Base-by-base conservation (phyloP, 2,329 filamentous ascomycete genomes). In the Colletotrichum tropicale region DNA sequence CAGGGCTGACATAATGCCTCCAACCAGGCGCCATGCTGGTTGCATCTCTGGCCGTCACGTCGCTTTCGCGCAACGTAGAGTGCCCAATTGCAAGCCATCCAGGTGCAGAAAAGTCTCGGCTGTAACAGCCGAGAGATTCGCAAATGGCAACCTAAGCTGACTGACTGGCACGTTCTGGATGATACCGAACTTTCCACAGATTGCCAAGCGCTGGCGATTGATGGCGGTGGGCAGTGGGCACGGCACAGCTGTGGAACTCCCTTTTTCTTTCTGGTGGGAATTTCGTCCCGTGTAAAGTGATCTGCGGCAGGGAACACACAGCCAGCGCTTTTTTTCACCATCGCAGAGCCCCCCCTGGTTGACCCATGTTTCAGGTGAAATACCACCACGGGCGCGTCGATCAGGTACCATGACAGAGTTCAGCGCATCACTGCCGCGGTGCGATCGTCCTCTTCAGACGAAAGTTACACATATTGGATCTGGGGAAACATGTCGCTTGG, bases 351-450 rank as follows among this genome's bases (percentile, higher is more conserved):
- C 38, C n/a, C 43, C 43, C 43, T 52, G 43, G n/a, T 13, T 71
- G 52, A 26, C 62, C 68, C 68, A 66, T 30, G 74, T 74, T 76
- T 76, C 70, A 76, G 74, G 70, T 76, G 56, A 69, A 69, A 64
- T 36, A 3, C 70, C 28, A 76, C 70, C 43, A 55, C 56, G 65
- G 74, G 48, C 70, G 65, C 74, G 70, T 76, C 65, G 74, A 76
- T 76, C 74, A 69, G 56, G 34, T 36, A 76, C 64, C 56, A 65
- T 21, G 43, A 61, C 70, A 69, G 58, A 74, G 65, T 69, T 75
- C 73, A 26, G 55, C n/a, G 21, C 62, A 69, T 68, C 6, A 34
- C 52, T n/a, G 34, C 34, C 13, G 36, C 13, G 34, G 28, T 16
- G 43, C 36, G 65, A 71, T 64, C 21, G 24, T 28, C 30, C 8